Evolutionary conservation across 2,329 filamentous ascomycete genomes (phyloP), one percentile per base, ranked within the genome.

Genomic region (Cercospora berteroae): DNA sequence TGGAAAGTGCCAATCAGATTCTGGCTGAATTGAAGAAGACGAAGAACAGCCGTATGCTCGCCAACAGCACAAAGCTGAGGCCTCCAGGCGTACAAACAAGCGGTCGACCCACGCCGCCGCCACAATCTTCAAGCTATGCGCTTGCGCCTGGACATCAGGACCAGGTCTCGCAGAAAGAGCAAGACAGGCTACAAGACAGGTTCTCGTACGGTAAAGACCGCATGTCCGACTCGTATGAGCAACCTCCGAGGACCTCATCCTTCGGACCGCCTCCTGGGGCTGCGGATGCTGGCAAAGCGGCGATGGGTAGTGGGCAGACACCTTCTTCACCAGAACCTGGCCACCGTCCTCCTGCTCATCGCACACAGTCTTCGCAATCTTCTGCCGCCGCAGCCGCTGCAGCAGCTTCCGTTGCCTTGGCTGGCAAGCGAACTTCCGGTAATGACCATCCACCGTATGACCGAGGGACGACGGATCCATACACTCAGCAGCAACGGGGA

Each of bases 1-100:
- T 98, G 95, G 91, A 95, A 66, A 91, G 92, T 42, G 95, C 95
- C 52, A 98, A 97, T 79, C 89, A 96, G 77, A 97, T 99, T 71
- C 80, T 98, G 64, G 90, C 93, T 71, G 92, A 94, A 60, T 91
- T 97, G 73, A 88, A 92, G 76, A 89, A 88, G 60, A 89, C 91
- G 67, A 96, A 94, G 81, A 88, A 89, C 29, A 69, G 67, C 27
- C 70, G 74, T 3, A 73, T 74, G 71, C 58, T 75, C 52, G 67
- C 70, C 16, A 73, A 76, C 62, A 72, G 70, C 44, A 66, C 65
- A 75, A 93, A 90, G 2, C 81, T 94, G 68, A 86, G 92, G 63
- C 82, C 85, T 33, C 71, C 70, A 10, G 67, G 69, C 6, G 67
- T 58, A 12, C 60, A 71, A 29, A 76, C 78, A 25, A 79, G 80